Evolutionary conservation across 345 rosid species (phyloP), one percentile per base, ranked within the genome.

Genomic region (Citrus unshiu): DNA sequence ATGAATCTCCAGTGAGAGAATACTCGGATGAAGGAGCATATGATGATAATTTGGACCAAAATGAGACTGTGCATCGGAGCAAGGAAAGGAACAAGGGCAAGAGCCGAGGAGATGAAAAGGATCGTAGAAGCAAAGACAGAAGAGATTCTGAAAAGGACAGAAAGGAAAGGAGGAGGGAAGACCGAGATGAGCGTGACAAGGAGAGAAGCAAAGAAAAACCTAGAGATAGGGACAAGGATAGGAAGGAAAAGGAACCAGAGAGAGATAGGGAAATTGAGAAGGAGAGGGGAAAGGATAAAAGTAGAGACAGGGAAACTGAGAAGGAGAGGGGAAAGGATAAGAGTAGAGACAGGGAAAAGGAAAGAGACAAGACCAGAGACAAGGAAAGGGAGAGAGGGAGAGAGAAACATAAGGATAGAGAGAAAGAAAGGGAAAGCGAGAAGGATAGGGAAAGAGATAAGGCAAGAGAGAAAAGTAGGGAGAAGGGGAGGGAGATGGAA

Each of bases 341-440:
- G 63, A 89, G 85, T 21, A 86, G 62, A 59, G 87, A 81, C 67
- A 87, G 81, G 74, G 86, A 84, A 14, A 78, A 54, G 71, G 80
- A 78, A 30, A 82, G 82, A 78, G 91, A 86, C 29, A 90, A 73
- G 79, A 87, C 77, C 59, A 89, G 79, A 82, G 89, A 86, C n/a
- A 88, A 83, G 63, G 88, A 70, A 24, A 83, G 78, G 76, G 90
- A 83, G 61, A 84, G 78, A 66, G 85, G 73, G 62, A 82, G 83
- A 78, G 93, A 89, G 80, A 90, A 82, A 80, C 69, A 65, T 25
- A 85, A 68, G 80, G 89, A 82, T 68, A 74, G 83, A 74, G 84
- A 83, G 80, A 83, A 81, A 81, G 92, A 89, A 49, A 88, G 84
- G 79, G 91, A 85, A 70, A 77, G 72, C 62, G 93, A 88, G 63